A percentile compares a stretch with the other conserved stretches of the same genome.
Evolutionary conservation across 1,284 basidiomycete genomes (phyloP).

Genomic region (Bjerkandera adusta): DNA sequence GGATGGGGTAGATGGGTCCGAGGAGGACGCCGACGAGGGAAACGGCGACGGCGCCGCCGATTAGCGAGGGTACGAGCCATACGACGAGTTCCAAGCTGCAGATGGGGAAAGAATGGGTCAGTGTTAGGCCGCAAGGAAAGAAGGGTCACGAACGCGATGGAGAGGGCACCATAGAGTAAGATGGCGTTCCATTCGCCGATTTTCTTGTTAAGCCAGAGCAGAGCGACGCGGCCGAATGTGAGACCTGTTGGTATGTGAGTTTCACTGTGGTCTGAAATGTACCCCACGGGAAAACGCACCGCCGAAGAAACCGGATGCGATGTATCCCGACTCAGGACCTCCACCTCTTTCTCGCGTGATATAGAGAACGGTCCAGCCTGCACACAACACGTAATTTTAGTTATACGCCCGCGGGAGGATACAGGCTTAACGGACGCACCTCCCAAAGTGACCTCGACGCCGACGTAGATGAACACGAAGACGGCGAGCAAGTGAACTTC

Average conservation of each 20-base stretch:
- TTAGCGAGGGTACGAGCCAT: slow-evolving; percentile 55
- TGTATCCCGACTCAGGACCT: slow-evolving; percentile 47
- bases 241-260: slow-evolving; percentile 30
- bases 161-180: slow-evolving; percentile 35
- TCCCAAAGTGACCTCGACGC: slow-evolving; percentile 45
- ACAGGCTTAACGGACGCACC: slow-evolving; percentile 27
- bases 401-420: background rate
- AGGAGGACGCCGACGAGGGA: slow-evolving; percentile 51
- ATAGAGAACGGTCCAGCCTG: slow-evolving; percentile 54
- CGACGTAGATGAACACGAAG: slow-evolving; percentile 46
- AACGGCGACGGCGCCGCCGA: slow-evolving; percentile 51
- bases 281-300: slow-evolving; percentile 28
- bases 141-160: slow-evolving; percentile 30
- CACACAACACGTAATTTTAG: background rate
- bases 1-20: slow-evolving; percentile 54
- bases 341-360: slow-evolving; percentile 43
- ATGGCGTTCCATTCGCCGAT: slow-evolving; percentile 42
- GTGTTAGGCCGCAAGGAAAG: slow-evolving; percentile 9
- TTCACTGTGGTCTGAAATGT: background rate
- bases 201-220: slow-evolving; percentile 49
- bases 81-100: slow-evolving; percentile 50
- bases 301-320: slow-evolving; percentile 49
- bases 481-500: slow-evolving; percentile 40
- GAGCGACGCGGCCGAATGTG: slow-evolving; percentile 39
- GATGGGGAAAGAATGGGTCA: background rate